phyloP scores from a whole-genome alignment of 2,329 filamentous ascomycete species.

The Diplodia scrobiculata region DNA sequence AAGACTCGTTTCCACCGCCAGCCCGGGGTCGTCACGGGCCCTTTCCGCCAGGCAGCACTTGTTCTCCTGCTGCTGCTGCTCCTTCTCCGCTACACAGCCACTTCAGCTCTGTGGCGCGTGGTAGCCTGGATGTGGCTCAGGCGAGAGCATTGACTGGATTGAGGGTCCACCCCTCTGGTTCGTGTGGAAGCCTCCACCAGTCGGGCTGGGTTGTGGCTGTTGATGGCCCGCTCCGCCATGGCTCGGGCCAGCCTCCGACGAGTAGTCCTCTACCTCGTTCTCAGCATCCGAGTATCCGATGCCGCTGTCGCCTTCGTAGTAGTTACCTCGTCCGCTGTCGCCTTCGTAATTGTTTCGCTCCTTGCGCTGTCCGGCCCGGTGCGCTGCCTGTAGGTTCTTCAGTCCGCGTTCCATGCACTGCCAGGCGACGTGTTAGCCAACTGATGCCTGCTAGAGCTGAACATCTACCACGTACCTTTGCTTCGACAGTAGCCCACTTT shows the following conservation, averaged over 20 bases:
- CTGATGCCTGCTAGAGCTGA: conserved; percentile 46
- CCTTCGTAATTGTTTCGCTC: conserved; percentile 57
- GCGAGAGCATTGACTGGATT: conserved; percentile 46
- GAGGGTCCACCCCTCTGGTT: conserved; percentile 41
- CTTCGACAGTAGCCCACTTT: conserved; percentile 69
- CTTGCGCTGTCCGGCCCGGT: conserved; percentile 66
- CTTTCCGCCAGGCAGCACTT: not conserved
- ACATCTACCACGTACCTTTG: conserved; percentile 66
- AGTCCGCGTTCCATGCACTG: conserved; percentile 83
- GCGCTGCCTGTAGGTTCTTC: conserved; percentile 74
- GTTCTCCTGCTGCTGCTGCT: not conserved
- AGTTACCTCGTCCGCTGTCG: conserved; percentile 31
- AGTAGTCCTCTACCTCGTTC: conserved; percentile 41
- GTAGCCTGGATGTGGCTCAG: conserved; percentile 27
- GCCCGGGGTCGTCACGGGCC: conserved; percentile 16
- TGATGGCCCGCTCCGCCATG: conserved; percentile 44
- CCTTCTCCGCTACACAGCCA: not conserved
- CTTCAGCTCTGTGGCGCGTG: conserved; percentile 5
- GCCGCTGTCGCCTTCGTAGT: conserved; percentile 66
- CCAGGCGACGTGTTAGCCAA: not conserved
- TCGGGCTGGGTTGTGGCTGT: conserved; percentile 53
- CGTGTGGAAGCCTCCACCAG: conserved; percentile 11
- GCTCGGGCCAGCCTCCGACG: conserved; percentile 21
- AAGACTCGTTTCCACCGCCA: conserved; percentile 10
- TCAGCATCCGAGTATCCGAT: conserved; percentile 60